These are phyloP conservation scores for Penicillium sp. DNA, from an alignment of 2,329 filamentous ascomycete species.

Conservation along the genomic window DNA sequence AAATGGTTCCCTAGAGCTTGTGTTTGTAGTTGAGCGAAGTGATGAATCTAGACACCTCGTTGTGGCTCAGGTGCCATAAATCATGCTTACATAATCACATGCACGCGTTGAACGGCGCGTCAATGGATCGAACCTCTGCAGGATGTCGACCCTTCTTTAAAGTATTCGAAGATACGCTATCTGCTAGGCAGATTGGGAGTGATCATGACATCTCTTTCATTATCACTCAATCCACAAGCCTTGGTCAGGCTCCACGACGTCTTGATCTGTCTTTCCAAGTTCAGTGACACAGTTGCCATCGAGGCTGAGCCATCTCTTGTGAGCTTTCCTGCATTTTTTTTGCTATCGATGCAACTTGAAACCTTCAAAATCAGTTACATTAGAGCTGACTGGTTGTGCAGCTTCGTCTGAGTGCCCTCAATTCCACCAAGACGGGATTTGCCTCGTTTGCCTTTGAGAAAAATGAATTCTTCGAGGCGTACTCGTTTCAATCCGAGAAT, in stretches of 20 bases:
- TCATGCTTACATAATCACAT: background rate
- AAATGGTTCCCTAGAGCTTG: no score
- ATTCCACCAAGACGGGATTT: slow-evolving; percentile 65
- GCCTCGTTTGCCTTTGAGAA: slow-evolving; percentile 60
- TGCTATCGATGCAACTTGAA: background rate
- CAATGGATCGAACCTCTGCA: background rate
- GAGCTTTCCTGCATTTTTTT: slow-evolving; percentile 16
- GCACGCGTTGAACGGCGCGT: background rate
- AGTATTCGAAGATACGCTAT: background rate
- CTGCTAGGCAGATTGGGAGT: background rate
- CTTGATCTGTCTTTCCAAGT: slow-evolving; percentile 63
- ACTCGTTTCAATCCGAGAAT: slow-evolving; percentile 51
- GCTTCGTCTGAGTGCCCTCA: slow-evolving; percentile 64
- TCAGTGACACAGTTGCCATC: slow-evolving; percentile 63
- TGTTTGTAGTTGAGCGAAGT: no score
- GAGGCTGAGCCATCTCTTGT: slow-evolving; percentile 63
- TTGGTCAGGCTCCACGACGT: slow-evolving; percentile 60
- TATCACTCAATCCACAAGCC: slow-evolving; percentile 59
- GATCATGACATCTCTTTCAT: slow-evolving; percentile 44
- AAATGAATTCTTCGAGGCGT: slow-evolving; percentile 58
- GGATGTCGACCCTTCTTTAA: no score
- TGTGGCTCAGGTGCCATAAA: no score
- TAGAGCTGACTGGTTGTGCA: slow-evolving; percentile 24
- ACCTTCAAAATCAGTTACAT: background rate
- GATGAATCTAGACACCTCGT: no score